A percentile compares a stretch with the other conserved stretches of the same genome.
Conservation (phyloP, 164 flowering plant species). For the Paratinospora sagittata region DNA sequence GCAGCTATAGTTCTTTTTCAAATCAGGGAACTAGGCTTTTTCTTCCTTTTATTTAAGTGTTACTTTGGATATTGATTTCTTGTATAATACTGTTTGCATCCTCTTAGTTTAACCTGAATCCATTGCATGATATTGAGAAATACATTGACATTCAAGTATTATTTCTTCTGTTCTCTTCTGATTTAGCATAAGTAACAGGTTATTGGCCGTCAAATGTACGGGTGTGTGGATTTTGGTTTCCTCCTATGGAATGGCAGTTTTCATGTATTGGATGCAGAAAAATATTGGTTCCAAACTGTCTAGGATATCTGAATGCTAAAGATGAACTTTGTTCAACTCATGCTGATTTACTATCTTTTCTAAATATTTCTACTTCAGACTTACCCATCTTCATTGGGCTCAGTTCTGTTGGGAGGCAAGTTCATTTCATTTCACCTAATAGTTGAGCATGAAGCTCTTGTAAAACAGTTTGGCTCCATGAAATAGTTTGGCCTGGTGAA, state of each 20-base stretch:
- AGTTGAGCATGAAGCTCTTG: neutral
- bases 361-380: constrained; percentile 25
- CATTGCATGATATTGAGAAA: too few species aligned
- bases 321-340: constrained; percentile 47
- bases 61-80: too few species aligned
- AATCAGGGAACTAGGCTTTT: too few species aligned
- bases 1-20: too few species aligned
- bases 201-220: constrained; percentile 80
- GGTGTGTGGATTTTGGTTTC: constrained; percentile 94
- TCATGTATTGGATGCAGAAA: constrained; percentile 58
- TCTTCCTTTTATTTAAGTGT: too few species aligned
- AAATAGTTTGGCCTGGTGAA: neutral
- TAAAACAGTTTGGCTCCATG: neutral
- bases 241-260: constrained; percentile 75
- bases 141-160: neutral
- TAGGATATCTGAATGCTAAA: constrained; percentile 16
- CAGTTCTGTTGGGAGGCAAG: constrained; percentile 77
- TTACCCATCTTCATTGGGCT: constrained; percentile 65
- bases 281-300: constrained; percentile 26
- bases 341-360: constrained; percentile 38
- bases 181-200: constrained; percentile 32
- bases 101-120: too few species aligned
- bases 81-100: too few species aligned
- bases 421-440: constrained; percentile 1
- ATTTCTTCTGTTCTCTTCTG: constrained; percentile 1